Evolutionary conservation across 768 basidiomycete species (phyloP).

Genomic region (Kwoniella europaea): DNA sequence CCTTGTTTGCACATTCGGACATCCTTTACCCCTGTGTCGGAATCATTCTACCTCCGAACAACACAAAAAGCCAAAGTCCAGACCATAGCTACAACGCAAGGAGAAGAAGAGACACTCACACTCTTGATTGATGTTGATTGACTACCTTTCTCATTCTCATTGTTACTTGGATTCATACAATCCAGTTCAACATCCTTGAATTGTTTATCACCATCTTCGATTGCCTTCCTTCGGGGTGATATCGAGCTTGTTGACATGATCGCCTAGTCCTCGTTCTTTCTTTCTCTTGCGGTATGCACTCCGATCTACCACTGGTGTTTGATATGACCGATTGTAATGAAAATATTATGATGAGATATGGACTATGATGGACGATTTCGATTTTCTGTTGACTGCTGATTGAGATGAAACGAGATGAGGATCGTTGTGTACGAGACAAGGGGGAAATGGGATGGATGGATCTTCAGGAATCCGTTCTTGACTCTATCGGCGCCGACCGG

Average conservation of each 20-base stretch:
- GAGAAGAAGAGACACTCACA: not conserved
- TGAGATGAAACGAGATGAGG: not conserved
- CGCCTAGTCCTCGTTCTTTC: slow-evolving; percentile 4
- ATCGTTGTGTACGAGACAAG: not conserved
- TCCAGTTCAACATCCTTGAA: slow-evolving; percentile 3
- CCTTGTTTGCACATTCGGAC: not conserved
- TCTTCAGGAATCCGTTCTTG: not conserved
- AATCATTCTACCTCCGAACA: not conserved
- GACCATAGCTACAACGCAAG: not conserved
- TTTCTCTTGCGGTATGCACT: too few relatives aligned
- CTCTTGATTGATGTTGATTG: not conserved
- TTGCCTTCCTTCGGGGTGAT: slow-evolving; percentile 12
- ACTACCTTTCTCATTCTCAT: not conserved
- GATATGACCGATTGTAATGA: not conserved
- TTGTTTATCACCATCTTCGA: slow-evolving; percentile 7
- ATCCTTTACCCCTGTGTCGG: slow-evolving; percentile 12
- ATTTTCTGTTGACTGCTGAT: not conserved
- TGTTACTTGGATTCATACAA: not conserved
- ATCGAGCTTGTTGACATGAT: slow-evolving; percentile 20
- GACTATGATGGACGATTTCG: not conserved
- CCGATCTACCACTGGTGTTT: not conserved
- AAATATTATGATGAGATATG: not conserved
- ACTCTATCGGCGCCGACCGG: slow-evolving; percentile 11
- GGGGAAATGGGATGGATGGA: not conserved
- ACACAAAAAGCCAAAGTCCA: not conserved